Percentiles rank a stretch among this genome's conserved stretches.
These are phyloP conservation scores for Yarrowia galli DNA, from an alignment of 1,139 yeast species.

Conservation along the genomic window DNA sequence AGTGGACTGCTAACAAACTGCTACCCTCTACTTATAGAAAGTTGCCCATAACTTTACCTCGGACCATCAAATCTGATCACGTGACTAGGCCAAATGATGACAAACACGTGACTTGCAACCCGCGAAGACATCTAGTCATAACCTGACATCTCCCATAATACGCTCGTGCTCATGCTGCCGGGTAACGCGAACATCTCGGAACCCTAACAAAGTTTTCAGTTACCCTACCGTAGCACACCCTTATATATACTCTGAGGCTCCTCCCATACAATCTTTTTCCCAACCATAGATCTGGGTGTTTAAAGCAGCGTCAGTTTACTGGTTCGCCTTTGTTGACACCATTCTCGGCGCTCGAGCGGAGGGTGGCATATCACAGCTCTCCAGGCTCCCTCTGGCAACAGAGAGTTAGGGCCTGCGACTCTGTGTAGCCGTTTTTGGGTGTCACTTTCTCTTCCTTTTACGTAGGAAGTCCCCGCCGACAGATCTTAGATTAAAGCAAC, in stretches of 20 bases:
- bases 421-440: conserved; percentile 38
- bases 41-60: too few relatives aligned
- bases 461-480: conserved; percentile 53
- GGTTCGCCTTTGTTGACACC: conserved; percentile 38
- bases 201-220: conserved; percentile 25
- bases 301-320: conserved; percentile 38
- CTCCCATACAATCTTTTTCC: conserved; percentile 1
- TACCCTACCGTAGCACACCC: conserved; percentile 3
- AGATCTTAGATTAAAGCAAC: conserved; percentile 49
- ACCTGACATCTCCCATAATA: neutral
- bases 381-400: conserved; percentile 39
- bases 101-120: too few relatives aligned
- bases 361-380: conserved; percentile 34
- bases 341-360: conserved; percentile 39
- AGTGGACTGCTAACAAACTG: too few relatives aligned
- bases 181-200: conserved; percentile 13
- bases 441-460: conserved; percentile 41
- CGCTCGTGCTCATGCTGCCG: neutral
- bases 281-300: conserved; percentile 38
- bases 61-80: too few relatives aligned
- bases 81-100: too few relatives aligned
- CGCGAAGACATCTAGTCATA: neutral
- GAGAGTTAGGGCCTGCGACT: conserved; percentile 38
- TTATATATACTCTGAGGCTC: conserved; percentile 9
- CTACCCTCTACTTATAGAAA: too few relatives aligned